Base-by-base conservation (phyloP, 495 filamentous ascomycete species). In the Daldinia concentrica region DNA sequence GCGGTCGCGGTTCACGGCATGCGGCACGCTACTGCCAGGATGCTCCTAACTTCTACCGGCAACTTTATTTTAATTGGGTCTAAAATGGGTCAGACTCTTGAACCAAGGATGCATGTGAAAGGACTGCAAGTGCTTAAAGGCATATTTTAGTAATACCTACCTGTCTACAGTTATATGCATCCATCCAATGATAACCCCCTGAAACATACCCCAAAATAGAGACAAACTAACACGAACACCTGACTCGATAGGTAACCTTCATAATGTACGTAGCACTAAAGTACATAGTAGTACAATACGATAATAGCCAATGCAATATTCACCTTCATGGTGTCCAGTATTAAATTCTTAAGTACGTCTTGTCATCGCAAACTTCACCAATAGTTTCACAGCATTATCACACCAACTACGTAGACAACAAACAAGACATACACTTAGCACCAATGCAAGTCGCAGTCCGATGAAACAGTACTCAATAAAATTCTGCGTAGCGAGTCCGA, bases 1-100 rank as follows among this genome's bases (percentile, higher is more conserved):
- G 62, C 57, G 65, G 71, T 73, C 50, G 50, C 71, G 71, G 65
- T 55, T 69, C 65, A 62, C 71, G 58, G 66, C 27, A 39, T 22
- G 39, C 39, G 22, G 29, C 36, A 41, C 11, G 32, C 32, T 30
- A 64, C 54, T 68, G 55, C 61, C 24, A 32, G 70, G 70, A 68
- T 73, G 32, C 58, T 71, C 51, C 58, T 50, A 36, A 52, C 29
- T 61, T 30, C 50, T 39, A 36, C 39, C 37, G 27, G 50, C 14
- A 54, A 30, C 50, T 54, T 30, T 54, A 54, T 54, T 54, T 30
- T 29, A 54, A 29, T 48, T 15, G 50, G 50, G 50, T 3, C 50
- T 8, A 14, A 30, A 54, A 27, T 30, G 15, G 50, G 50, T n/a
- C 50, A 8, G 8, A 54, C 12, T 11, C 6, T 30, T 30, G 26